A percentile compares a stretch with the other conserved stretches of the same genome.
phyloP scores from a whole-genome alignment of 495 filamentous ascomycete species.

The Aspergillus bridgeri region DNA sequence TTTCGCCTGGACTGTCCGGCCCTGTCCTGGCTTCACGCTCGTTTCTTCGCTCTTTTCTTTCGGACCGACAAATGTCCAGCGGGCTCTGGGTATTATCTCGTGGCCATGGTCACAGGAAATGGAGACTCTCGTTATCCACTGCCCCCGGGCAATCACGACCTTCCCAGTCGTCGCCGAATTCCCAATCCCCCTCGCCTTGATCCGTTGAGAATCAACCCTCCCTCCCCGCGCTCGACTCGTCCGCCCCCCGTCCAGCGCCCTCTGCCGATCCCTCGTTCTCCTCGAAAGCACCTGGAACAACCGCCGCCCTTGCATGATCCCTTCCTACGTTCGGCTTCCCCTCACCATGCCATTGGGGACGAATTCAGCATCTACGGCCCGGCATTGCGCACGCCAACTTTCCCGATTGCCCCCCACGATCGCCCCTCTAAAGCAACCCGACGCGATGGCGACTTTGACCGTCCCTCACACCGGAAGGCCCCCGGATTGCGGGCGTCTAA shows the following conservation, averaged over 20 bases:
- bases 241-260: conserved; percentile 23
- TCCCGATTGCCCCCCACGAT: conserved; percentile 20
- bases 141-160: conserved; percentile 32
- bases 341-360: conserved; percentile 24
- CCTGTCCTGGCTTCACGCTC: conserved; percentile 1
- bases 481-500: conserved; percentile 28
- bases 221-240: conserved; percentile 19
- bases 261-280: conserved; percentile 28
- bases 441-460: conserved; percentile 27
- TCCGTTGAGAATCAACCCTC: conserved; percentile 33
- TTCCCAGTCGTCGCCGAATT: conserved; percentile 32
- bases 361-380: conserved; percentile 21
- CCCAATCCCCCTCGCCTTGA: conserved; percentile 34
- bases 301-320: conserved; percentile 22
- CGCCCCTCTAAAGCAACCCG: conserved; percentile 17
- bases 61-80: conserved; percentile 45
- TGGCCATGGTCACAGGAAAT: conserved; percentile 53
- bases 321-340: conserved; percentile 28
- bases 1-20: background rate
- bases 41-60: conserved; percentile 6
- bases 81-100: conserved; percentile 38
- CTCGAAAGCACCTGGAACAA: conserved; percentile 19
- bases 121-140: conserved; percentile 37
- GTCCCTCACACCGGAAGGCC: conserved; percentile 25
- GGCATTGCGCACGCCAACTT: conserved; percentile 19